Evolutionary conservation across 805 yeast species (phyloP), one percentile per base, ranked within the genome.

Genomic region (Saccharomycopsis lassenensis): DNA sequence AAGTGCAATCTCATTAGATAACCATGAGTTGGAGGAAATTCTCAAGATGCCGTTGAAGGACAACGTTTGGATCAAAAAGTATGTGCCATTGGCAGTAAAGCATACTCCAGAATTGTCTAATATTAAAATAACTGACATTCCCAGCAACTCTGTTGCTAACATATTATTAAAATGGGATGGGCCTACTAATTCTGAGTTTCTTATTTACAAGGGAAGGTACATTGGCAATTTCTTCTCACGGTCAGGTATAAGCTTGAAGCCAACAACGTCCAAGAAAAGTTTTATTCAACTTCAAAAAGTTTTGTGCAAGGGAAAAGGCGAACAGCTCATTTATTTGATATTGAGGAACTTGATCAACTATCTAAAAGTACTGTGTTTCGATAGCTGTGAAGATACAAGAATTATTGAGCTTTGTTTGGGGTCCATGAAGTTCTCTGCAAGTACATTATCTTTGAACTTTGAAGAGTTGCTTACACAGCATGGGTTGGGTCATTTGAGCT

Each of bases 121-220:
- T 11, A 33, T 33, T n/a, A 21, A 22, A 17, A 5, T n/a, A 4
- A 22, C 8, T 17, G 19, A 21, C 16, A 7, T 11, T 10, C 36
- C 36, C 7, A 24, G 26, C 7, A 17, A 17, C 8, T 4, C 31
- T 11, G 20, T 33, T 17, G 33, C 36, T 12, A 24, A 20, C 15
- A 16, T 16, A 19, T 33, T 33, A 11, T 22, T n/a, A 14, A 29
- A 15, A 6, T 14, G 8, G 6, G 32, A n/a, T n/a, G n/a, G n/a
- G n/a, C n/a, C n/a, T n/a, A n/a, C n/a, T n/a, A n/a, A n/a, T n/a
- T n/a, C n/a, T n/a, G n/a, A n/a, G n/a, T n/a, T n/a, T n/a, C n/a
- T n/a, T n/a, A n/a, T n/a, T n/a, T n/a, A n/a, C n/a, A 52, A 55
- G 25, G 60, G 54, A 0, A 43, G 46, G n/a, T 47, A 46, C 31